Base-by-base conservation (phyloP, 768 basidiomycete species). In the Tulasnella sp. region DNA sequence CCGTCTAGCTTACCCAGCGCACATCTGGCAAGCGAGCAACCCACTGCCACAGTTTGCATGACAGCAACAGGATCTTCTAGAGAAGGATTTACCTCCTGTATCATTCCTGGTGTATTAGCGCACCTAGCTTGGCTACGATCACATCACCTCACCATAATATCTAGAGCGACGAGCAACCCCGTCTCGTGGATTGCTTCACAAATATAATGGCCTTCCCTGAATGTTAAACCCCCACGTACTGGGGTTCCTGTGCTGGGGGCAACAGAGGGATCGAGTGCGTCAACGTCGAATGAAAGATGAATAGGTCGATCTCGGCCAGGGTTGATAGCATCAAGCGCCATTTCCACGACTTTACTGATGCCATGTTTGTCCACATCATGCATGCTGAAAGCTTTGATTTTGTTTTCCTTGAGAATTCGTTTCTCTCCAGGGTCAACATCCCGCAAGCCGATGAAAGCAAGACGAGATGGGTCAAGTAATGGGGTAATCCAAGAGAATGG, bases 201-300 rank as follows among this genome's bases (percentile, higher is more conserved):
- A 60, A 93, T 91, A 64, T 92, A 96, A 67, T 96, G 95, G n/a
- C 92, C 93, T 63, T 99, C 95, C 57, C 95, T 72, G 70, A 98
- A 99, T 19, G 87, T 91, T 55, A 99, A 69, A 9, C 95, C 95
- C 2, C 95, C 95, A 59, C 92, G 83, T 20, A 93, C 89, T 22
- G 89, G 89, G 39, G 89, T 92, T 16, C 89, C 90, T 39, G 90
- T 93, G 42, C 86, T 88, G 1, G 92, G 93, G n/a, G 95, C 93
- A 46, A 96, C 92, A 13, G 76, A 76, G 9, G 95, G 95, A 65
- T 98, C 93, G 45, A 92, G 68, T 9, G 90, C 90, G 61, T 92
- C 89, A 19, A 98, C 91, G 63, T 99, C 95, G 64, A 96, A 99
- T 64, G 85, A 89, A 55, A 99, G 68, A 67, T 99, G 95, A 55